Evolutionary conservation across 1,284 basidiomycete genomes (phyloP), one percentile per base, ranked within the genome.

Genomic region (Kwoniella shivajii): DNA sequence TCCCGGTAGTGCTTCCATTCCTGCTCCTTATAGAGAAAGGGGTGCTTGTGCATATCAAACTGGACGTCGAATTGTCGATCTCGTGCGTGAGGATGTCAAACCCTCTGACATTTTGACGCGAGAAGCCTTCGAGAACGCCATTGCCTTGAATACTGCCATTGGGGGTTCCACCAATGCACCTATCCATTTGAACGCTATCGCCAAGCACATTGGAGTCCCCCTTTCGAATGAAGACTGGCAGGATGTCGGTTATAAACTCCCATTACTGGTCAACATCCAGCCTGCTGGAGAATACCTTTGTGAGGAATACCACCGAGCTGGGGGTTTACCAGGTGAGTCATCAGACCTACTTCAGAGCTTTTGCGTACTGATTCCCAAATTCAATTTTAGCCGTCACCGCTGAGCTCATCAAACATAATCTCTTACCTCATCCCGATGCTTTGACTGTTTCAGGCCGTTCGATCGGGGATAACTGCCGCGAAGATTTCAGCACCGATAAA

Each of bases 91-190:
- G 50, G 91, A 96, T 72, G 81, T 95, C 68, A 95, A 94, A 76
- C 93, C 93, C 26, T 86, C 86, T 63, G 93, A 97, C 73, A 96
- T 97, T 68, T 80, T 97, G 63, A 96, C 94, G 16, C 88, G 88
- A 38, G 83, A 87, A 42, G 91, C 93, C 0, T 94, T 97, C 79
- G 80, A 95, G 72, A 96, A 97, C 69, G 93, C 92, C 16, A 92
- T 96, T 60, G 85, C 87, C 9, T 82, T 91, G 41, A 84, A 90
- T 50, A 92, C 89, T 67, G 82, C 92, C 45, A 83, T 95, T 20
- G 94, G 90, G 45, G 92, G 92, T 6, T 94, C 90, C 4, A 97
- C 93, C 9, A 97, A 97, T 73, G 88, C 92, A 10, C 73, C 72
- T 1, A 74, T 76, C 50, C 73, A 76, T 60, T 57, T 76, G 46